Evolutionary conservation across 2,329 filamentous ascomycete species (phyloP), one percentile per base, ranked within the genome.

Genomic region (Diaporthe australafricana): DNA sequence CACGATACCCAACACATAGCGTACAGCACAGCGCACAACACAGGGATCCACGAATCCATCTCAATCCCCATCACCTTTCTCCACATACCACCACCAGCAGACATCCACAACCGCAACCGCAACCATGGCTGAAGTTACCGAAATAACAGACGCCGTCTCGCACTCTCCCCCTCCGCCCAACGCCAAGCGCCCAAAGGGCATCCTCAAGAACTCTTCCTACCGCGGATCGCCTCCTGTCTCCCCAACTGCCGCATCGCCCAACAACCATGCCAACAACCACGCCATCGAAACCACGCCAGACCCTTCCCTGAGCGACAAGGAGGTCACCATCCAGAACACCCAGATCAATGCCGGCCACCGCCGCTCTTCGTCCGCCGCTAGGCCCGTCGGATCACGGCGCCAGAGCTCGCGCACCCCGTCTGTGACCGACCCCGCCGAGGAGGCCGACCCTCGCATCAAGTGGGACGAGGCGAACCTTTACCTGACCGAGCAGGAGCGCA

Each of bases 381-480:
- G 89, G 74, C 90, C 90, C 6, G 77, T 81, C 9, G 87, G 89
- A 30, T 93, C 91, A n/a, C 92, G 94, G 70, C 92, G 94, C 65
- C 92, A 92, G 0, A 82, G 82, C 73, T 83, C 82, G 72, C 83
- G 83, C 73, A 83, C 85, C 72, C 81, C 83, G 62, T 84, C 85
- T 70, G 82, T 86, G 73, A 83, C 84, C 66, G 81, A 78, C 72
- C 82, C 79, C 68, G 81, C 84, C 73, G 84, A 85, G 42, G 85
- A 88, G 52, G 81, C 86, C 22, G 88, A 90, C 65, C 92, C 93
- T 74, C 92, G 95, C 74, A 87, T 99, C 76, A 98, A 98, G 85
- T 99, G 96, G 96, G 96, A 99, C 82, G 96, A 99, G 85, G 96
- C 94, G 56, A 99, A 99, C 80, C 89, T 99, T 40, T 99, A 98